Conservation (phyloP, 2,329 filamentous ascomycete genomes). For the Aspergillus sp. region DNA sequence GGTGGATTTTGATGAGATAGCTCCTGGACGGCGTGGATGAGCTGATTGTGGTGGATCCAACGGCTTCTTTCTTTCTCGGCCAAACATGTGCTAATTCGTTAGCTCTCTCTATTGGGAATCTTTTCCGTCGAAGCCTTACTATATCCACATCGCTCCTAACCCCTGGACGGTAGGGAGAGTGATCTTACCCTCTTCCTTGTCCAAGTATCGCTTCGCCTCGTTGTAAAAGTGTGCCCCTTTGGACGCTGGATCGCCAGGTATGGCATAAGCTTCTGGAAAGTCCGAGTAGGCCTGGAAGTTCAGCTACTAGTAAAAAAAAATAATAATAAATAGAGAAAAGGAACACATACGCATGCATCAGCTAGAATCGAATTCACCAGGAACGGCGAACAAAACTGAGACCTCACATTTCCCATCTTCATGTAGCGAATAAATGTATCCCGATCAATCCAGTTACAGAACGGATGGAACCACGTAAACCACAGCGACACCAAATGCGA, state of each 20-base stretch:
- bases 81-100: conserved; percentile 20
- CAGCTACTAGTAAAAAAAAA: too few species aligned
- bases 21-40: conserved; percentile 20
- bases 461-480: conserved; percentile 28
- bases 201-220: conserved; percentile 26
- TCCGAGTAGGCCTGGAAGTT: conserved; percentile 21
- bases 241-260: conserved; percentile 11
- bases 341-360: conserved; percentile 24
- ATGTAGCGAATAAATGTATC: conserved; percentile 32
- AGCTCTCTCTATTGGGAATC: not conserved
- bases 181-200: conserved; percentile 25
- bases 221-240: conserved; percentile 27
- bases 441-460: conserved; percentile 26
- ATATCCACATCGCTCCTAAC: conserved; percentile 23
- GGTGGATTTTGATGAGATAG: conserved; percentile 10
- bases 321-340: too few species aligned
- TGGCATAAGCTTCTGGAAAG: conserved; percentile 18
- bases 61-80: conserved; percentile 27
- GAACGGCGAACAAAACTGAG: conserved; percentile 29
- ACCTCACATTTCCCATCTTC: conserved; percentile 19
- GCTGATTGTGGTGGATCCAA: conserved; percentile 23
- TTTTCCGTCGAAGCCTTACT: conserved; percentile 12
- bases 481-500: conserved; percentile 28
- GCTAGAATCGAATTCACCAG: conserved; percentile 31
- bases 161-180: conserved; percentile 27